Conservation (phyloP, 1,284 basidiomycete species). For the Cryptococcus deneoformans region DNA sequence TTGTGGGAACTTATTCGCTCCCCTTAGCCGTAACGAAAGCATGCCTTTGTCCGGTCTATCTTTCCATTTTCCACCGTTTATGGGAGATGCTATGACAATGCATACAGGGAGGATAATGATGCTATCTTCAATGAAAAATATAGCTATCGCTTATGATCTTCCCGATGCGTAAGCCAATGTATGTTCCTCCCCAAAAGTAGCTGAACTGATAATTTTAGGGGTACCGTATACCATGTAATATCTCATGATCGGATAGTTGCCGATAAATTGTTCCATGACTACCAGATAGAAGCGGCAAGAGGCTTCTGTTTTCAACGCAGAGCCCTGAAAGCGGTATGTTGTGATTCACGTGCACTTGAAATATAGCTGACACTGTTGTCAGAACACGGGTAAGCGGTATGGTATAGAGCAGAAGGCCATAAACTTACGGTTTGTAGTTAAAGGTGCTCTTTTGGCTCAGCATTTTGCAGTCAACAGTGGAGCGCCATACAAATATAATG, state of each 20-base stretch:
- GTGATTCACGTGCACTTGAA: neutral
- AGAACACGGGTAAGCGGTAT: slow-evolving; percentile 4
- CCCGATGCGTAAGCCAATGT: slow-evolving; percentile 10
- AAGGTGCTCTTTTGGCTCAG: slow-evolving; percentile 33
- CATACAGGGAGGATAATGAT: slow-evolving; percentile 9
- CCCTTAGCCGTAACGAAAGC: slow-evolving; percentile 6
- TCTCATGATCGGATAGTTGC: slow-evolving; percentile 6
- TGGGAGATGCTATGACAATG: slow-evolving; percentile 16
- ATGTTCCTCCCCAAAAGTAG: too few relatives aligned
- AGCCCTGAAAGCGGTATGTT: slow-evolving; percentile 23
- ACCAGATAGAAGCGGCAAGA: slow-evolving; percentile 29
- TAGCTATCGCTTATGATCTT: slow-evolving; percentile 14
- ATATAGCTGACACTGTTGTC: neutral
- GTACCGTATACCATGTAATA: slow-evolving; percentile 34
- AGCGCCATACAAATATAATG: slow-evolving; percentile 43
- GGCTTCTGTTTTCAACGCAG: slow-evolving; percentile 36
- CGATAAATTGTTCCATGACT: slow-evolving; percentile 29
- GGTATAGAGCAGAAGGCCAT: too few relatives aligned
- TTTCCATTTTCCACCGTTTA: neutral
- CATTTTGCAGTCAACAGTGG: slow-evolving; percentile 46
- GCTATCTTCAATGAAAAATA: neutral
- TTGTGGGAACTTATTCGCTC: slow-evolving; percentile 14
- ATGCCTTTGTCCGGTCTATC: neutral
- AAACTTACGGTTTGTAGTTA: slow-evolving; percentile 8
- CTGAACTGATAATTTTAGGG: slow-evolving; percentile 1